Base-by-base conservation (phyloP, 1,284 basidiomycete genomes). In the Papiliotrema laurentii region DNA sequence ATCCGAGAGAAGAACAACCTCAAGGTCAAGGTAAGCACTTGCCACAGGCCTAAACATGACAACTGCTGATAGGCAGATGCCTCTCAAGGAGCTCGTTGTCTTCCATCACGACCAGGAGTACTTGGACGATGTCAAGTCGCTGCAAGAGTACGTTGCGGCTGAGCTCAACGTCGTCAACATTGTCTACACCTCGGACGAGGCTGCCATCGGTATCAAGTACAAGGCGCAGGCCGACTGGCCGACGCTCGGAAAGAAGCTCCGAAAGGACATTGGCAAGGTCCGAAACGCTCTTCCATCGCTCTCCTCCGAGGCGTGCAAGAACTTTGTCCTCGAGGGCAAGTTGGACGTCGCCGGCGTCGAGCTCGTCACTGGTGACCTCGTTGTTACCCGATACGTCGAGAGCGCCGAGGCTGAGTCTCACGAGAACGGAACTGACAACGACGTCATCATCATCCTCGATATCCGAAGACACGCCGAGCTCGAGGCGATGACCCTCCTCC, bases 81-180 rank as follows among this genome's bases (percentile, higher is more conserved):
- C 96, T 1, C 78, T 99, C 53, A 89, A 87, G 68, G 92, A 97
- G 71, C 80, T 99, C 39, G 77, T 94, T 53, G 83, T 99, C 51
- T 98, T 94, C 87, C 93, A 98, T 73, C 83, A 87, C 36, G 85
- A 92, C 54, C 72, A 79, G 49, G 79, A 86, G 68, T 98, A 90
- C 76, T 80, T 97, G 50, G 82, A 83, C 42, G 96, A 99, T 68
- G 85, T 91, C 66, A 80, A 81, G 59, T 84, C 86, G 16, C 80
- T 99, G 49, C 83, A 89, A 62, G 79, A 84, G 46, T 98, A 98
- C 77, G 85, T 99, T 63, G 80, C 86, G 64, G 93, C 90, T 37
- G 96, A 99, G 75, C 84, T 99, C 67, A 98, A 99, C 75, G 84
- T 98, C 47, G 88, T 89, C 45, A 85, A 90, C 59, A 77, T 98